Evolutionary conservation across 1,284 basidiomycete species (phyloP), one percentile per base, ranked within the genome.

Genomic region (Ceratobasidium papillatum): DNA sequence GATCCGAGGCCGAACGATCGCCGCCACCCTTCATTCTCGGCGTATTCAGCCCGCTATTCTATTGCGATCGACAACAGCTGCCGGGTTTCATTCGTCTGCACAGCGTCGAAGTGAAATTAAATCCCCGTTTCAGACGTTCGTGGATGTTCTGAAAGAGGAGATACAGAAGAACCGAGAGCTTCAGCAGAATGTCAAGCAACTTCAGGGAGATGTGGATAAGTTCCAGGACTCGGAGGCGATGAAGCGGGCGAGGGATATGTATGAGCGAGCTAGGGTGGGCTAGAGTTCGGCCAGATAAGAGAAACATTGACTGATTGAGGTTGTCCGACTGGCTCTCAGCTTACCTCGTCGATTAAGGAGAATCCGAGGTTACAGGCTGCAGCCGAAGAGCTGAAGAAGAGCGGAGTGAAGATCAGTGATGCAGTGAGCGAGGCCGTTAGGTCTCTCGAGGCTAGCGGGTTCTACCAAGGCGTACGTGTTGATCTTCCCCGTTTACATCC

Each of bases 201-300:
- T 99, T 38, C 94, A 97, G 83, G 98, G 98, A 78, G 95, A 99
- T 82, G 97, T 98, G 47, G 94, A 95, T 84, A 98, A 98, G 84
- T 84, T 98, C 68, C 96, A 98, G 84, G 97, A 99, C 82, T 94
- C 92, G 74, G 95, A 97, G 81, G 93, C 96, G n/a, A 93, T 99
- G 94, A 95, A 94, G 85, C 88, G 87, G 79, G 95, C 95, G 14
- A 87, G 89, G 80, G 94, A 94, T 63, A 91, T 94, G 75, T 99
- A 99, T 83, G 97, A 99, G 84, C 90, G 93, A 76, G 94, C 95
- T 12, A 89, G 96, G 83, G 96, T 98, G 81, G 78, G 89, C 88
- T 63, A 27, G 30, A 25, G 14, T 32, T 5, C 62, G 8, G 45
- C 71, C 74, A 59, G 45, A 4, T 68, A 66, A 69, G 71, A 17